A percentile compares a stretch with the other conserved stretches of the same genome.
Evolutionary conservation across 805 yeast species (phyloP).

Genomic region (Wickerhamiella alocasiicola): DNA sequence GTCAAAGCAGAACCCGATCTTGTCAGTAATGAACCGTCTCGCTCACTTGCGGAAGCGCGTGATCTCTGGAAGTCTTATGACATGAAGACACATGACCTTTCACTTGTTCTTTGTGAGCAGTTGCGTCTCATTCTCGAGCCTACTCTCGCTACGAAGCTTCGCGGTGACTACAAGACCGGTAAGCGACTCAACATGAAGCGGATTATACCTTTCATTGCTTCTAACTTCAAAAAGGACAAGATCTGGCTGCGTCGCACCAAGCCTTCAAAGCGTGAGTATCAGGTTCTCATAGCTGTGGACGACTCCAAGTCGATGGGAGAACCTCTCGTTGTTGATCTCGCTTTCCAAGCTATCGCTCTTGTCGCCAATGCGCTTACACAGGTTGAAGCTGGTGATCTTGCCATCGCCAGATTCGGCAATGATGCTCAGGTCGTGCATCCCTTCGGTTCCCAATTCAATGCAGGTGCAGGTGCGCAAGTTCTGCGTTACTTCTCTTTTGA

Average conservation of each 20-base stretch:
- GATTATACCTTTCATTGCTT: slow-evolving; percentile 94
- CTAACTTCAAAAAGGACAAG: slow-evolving; percentile 93
- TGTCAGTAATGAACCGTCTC: background rate
- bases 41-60: slow-evolving; percentile 42
- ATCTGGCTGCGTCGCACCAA: slow-evolving; percentile 96
- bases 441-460: slow-evolving; percentile 71
- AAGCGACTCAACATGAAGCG: slow-evolving; percentile 94
- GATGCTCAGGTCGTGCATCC: slow-evolving; percentile 74
- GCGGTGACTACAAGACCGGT: slow-evolving; percentile 95
- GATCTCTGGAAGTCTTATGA: slow-evolving; percentile 77
- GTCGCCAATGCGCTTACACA: slow-evolving; percentile 91
- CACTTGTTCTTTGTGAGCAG: slow-evolving; percentile 84
- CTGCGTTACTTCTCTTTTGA: slow-evolving; percentile 85
- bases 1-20: background rate
- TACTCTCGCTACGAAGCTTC: slow-evolving; percentile 84
- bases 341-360: slow-evolving; percentile 86
- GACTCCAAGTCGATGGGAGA: slow-evolving; percentile 97
- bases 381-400: slow-evolving; percentile 84
- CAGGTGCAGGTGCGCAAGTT: slow-evolving; percentile 70
- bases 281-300: slow-evolving; percentile 93
- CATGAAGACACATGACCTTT: slow-evolving; percentile 70
- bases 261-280: slow-evolving; percentile 94
- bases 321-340: slow-evolving; percentile 76
- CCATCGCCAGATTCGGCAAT: slow-evolving; percentile 85
- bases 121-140: slow-evolving; percentile 87